Percentiles rank a stretch among this genome's conserved stretches.
These are phyloP conservation scores for Alternaria triticina DNA, from an alignment of 2,329 filamentous ascomycete species.

Conservation along the genomic window DNA sequence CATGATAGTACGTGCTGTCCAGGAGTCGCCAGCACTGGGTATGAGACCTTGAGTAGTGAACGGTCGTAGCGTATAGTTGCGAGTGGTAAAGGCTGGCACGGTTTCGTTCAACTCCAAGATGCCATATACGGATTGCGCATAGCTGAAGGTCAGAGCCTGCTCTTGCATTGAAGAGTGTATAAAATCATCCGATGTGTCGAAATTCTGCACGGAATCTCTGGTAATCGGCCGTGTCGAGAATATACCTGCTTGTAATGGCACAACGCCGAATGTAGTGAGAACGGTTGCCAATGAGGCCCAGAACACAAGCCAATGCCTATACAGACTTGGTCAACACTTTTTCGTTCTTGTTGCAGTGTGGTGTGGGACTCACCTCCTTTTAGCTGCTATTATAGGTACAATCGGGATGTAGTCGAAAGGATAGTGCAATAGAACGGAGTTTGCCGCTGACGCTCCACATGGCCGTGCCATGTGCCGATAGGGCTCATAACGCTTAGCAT, in stretches of 20 bases:
- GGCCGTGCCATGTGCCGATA: background rate
- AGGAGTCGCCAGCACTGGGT: background rate
- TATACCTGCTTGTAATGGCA: background rate
- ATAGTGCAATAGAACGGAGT: background rate
- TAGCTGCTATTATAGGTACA: background rate
- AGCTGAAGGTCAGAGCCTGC: background rate
- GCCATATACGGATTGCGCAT: background rate
- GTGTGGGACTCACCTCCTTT: background rate
- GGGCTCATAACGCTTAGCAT: background rate
- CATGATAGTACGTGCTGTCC: background rate
- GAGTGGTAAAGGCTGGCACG: background rate
- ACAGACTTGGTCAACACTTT: background rate
- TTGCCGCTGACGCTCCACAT: background rate
- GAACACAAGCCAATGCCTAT: background rate
- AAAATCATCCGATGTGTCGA: background rate
- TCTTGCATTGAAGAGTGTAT: background rate
- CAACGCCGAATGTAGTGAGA: background rate
- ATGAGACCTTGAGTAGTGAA: background rate
- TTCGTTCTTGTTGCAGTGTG: background rate
- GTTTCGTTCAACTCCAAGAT: background rate
- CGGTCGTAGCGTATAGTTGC: background rate
- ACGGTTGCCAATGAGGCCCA: background rate
- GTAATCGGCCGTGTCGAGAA: background rate
- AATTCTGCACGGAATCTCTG: background rate
- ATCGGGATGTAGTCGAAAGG: background rate